Base-by-base conservation (phyloP, 768 basidiomycete genomes). In the Lyophyllum atratum region DNA sequence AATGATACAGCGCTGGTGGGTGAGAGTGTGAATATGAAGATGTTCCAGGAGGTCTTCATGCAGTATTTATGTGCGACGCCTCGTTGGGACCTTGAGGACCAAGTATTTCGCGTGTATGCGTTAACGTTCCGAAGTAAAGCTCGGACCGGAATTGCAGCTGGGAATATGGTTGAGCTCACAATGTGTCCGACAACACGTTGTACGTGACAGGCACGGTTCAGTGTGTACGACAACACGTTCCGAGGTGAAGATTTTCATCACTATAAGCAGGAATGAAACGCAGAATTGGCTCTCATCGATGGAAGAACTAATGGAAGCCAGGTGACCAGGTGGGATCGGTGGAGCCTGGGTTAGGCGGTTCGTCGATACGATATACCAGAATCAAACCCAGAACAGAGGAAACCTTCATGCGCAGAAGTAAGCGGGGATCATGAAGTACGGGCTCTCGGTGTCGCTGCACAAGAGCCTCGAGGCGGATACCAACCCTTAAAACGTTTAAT, bases 161-260 rank as follows among this genome's bases (percentile, higher is more conserved):
- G 8, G 12, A 33, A 33, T 42, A 44, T 28, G 22, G 19, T 28
- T 40, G 42, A n/a, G 48, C 46, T 48, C 56, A 63, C 31, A 31
- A 21, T 56, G 59, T n/a, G n/a, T n/a, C n/a, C n/a, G 59, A 24
- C 47, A 63, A 59, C 62, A 64, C 59, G 62, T 60, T 60, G 59
- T 50, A 43, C 21, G 42, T 56, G 59, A 58, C 56, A 57, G 55
- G 39, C 40, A 59, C 51, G 43, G 31, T 42, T 14, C 19, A 39
- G 6, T 29, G 34, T 19, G 43, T 33, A 45, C 40, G n/a, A 28
- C 14, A 49, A 55, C 59, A 60, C 54, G 57, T 50, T 58, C 52
- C 31, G 39, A 58, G 56, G 49, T 42, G 34, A 47, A 49, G 42
- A 42, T 29, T 31, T 43, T 53, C 43, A 44, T 53, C 43, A 21